Evolutionary conservation across 2,329 filamentous ascomycete genomes (phyloP), one percentile per base, ranked within the genome.

Genomic region (Akanthomyces dipterigenus): DNA sequence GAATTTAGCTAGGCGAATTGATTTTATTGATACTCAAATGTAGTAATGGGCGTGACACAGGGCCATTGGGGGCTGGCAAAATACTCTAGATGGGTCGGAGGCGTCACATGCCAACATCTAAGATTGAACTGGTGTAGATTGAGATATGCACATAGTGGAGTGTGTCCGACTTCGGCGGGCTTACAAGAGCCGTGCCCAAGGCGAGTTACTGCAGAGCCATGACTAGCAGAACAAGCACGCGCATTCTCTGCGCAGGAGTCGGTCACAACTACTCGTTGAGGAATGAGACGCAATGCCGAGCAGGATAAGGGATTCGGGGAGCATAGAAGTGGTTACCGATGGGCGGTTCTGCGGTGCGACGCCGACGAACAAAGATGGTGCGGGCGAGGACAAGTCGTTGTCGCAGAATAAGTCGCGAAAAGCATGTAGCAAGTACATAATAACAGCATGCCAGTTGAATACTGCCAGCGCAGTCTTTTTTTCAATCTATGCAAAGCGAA

Each of bases 1-100:
- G 20, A 57, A 46, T 48, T 54, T 46, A 58, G 38, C 40, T 54
- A 42, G 34, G 59, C 59, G 59, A 61, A 56, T 50, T 58, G 55
- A 58, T 58, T 34, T 60, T 48, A 24, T 31, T 48, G 22, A 20
- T 48, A 26, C 38, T 38, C 8, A 51, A n/a, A 8, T 18, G 14
- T 5, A 3, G 24, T 3, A 28, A 38, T 9, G 6, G 16, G 12
- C 34, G 34, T 31, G 8, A 11, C 3, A 22, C 6, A 18, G 5
- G 11, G 11, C 8, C 22, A 18, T 43, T 31, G 28, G 24, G 31
- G 12, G 42, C 14, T 24, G 20, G 24, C 36, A 54, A 16, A 26
- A 16, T 16, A 5, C 48, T 48, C 42, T 48, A 11, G 20, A 36
- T 38, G 8, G 12, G 14, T 11, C 3, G n/a, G 12, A 9, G 40